phyloP scores from a whole-genome alignment of 768 basidiomycete species.

The Mrakia blollopis region DNA sequence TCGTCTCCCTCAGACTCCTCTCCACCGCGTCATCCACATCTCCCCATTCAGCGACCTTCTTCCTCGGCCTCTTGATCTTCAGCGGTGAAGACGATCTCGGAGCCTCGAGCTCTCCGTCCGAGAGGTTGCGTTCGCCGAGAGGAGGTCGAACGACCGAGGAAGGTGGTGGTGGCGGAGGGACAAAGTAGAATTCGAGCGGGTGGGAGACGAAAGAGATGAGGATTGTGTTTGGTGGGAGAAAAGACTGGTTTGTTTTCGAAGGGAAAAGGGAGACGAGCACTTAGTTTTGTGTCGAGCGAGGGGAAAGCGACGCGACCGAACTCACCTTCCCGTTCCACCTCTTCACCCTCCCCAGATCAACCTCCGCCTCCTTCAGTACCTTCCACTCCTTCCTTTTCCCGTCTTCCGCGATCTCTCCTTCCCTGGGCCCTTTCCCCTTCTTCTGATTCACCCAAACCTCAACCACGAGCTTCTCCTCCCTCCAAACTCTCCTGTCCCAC shows the following conservation, averaged over 20 bases:
- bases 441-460: constrained; percentile 38
- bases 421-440: constrained; percentile 1
- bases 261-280: neutral
- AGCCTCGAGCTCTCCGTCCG: constrained; percentile 15
- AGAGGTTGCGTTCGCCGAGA: constrained; percentile 28
- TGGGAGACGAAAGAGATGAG: constrained; percentile 48
- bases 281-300: no score
- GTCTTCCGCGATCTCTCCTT: constrained; percentile 46
- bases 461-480: constrained; percentile 56
- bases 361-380: constrained; percentile 62
- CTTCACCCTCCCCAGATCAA: constrained; percentile 57
- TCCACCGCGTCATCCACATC: constrained; percentile 36
- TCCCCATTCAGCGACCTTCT: constrained; percentile 28
- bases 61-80: constrained; percentile 21
- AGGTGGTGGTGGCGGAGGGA: constrained; percentile 42
- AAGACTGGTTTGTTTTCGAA: constrained; percentile 44
- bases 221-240: constrained; percentile 67
- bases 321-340: constrained; percentile 62
- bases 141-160: constrained; percentile 46
- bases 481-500: constrained; percentile 50
- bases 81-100: constrained; percentile 27
- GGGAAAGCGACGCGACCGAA: constrained; percentile 29
- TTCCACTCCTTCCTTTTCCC: constrained; percentile 57
- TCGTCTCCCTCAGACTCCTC: constrained; percentile 43
- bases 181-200: constrained; percentile 44